Base-by-base conservation (phyloP, 768 basidiomycete genomes). In the Cystofilobasidium capitatum region DNA sequence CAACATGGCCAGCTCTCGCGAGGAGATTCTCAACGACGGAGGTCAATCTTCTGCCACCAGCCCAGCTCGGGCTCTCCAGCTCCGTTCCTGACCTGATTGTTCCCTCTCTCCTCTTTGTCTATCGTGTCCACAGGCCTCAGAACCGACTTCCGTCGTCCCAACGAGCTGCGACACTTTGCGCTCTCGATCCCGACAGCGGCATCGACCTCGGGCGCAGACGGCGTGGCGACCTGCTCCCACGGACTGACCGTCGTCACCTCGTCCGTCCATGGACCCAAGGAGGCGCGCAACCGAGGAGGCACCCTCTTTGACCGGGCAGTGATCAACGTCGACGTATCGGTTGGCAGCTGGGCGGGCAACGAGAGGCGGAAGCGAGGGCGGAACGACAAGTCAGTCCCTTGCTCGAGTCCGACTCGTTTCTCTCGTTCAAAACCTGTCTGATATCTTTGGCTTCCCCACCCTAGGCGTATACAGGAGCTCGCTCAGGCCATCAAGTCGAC, bases 141-240 rank as follows among this genome's bases (percentile, higher is more conserved):
- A 69, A 91, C 91, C 33, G 94, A 98, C 77, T 90, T 89, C 54
- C 83, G 94, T 55, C 82, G 87, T n/a, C 92, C 93, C 68, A 89
- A 86, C 77, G 94, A 97, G 75, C 81, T 98, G 37, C 86, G 94
- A 60, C 84, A 86, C 69, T 82, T 93, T 69, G 79, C 81, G 58
- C 88, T 96, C 77, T 84, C 88, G 74, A 84, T 96, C 58, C 81
- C 85, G 5, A 40, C 68, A 8, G 26, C 68, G 13, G 17, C 62
- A 2, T 31, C 62, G 5, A 20, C 51, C 33, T 51, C 58, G 10
- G 84, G 86, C 45, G 88, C 92, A 44, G 92, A 98, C 72, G 94
- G 94, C 39, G 87, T 87, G 29, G 88, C 90, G 0, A 80, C 81
- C 14, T 83, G 94, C 71, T 82, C 85, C 3, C 93, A 97, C 75